Evolutionary conservation across 2,329 filamentous ascomycete species (phyloP), one percentile per base, ranked within the genome.

Genomic region (Colletotrichum karsti): DNA sequence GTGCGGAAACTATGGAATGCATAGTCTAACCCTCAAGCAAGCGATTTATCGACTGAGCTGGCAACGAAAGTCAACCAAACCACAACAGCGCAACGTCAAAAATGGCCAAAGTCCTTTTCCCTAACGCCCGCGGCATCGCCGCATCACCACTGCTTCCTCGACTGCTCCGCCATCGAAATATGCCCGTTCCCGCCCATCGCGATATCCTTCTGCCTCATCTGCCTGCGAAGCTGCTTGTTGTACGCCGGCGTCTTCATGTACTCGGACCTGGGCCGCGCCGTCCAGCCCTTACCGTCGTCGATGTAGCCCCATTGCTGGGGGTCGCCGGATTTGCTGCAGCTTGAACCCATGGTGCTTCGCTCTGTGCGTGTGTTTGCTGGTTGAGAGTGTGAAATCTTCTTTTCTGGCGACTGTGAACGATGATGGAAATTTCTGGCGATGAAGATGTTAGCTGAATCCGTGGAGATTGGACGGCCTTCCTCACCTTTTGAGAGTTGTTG

Each of bases 271-370:
- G 48, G 67, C 1, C 67, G 67, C 39, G 62, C 67, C 13, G 67
- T 66, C 67, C 67, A 69, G 35, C 67, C 67, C 22, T 66, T 41
- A 35, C 62, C 62, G 56, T 69, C 67, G 33, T 69, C 67, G 22
- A 69, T 60, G 51, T 69, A 69, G 7, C 67, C 67, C 61, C 62
- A 69, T 56, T 53, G 57, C 22, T 59, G 15, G 42, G 41, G 44
- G 26, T 59, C 56, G 42, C 56, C 56, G 24, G 9, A 13, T 28
- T 46, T 59, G 56, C 56, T 59, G 1, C n/a, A 30, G 18, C 18
- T 48, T 30, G 28, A 35, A 24, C 56, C 56, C 56, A 59, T 59
- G 7, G n/a, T n/a, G n/a, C 2, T 53, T 26, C 15, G 10, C 15
- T 22, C 9, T 59, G 3, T 48, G 2, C n/a, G 13, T 3, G 33